Base-by-base conservation (phyloP, 768 basidiomycete genomes). In the Lenzites betulinus region DNA sequence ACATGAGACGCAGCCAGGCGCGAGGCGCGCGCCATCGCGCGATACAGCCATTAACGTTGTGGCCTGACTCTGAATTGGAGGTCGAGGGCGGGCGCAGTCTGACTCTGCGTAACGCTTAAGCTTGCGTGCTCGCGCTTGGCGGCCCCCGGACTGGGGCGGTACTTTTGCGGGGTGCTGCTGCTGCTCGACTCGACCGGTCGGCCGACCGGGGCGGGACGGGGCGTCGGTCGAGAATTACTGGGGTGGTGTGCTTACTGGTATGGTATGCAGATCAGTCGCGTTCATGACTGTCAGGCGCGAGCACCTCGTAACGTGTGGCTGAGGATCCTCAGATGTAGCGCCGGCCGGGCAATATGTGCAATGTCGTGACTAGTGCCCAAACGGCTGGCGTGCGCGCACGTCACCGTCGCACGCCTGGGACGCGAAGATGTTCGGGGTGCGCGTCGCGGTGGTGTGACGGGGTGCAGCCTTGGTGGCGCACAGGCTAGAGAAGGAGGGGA, bases 361-460 rank as follows among this genome's bases (percentile, higher is more conserved):
- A n/a, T n/a, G n/a, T n/a, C n/a, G n/a, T n/a, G n/a, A n/a, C n/a
- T n/a, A n/a, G n/a, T n/a, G n/a, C n/a, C n/a, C n/a, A n/a, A 33
- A 33, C 30, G 47, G 4, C 46, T 48, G 46, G 46, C 51, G 49
- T 54, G 42, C 26, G 42, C n/a, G 30, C 42, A 54, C 53, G 53
- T 54, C 53, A 44, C 22, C 42, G 18, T 41, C 41, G 52, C 39
- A 43, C 52, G 55, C 11, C 38, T 44, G 47, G 25, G 36, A n/a
- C n/a, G n/a, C n/a, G 44, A 22, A 20, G 23, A n/a, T 26, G 22
- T n/a, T 20, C 36, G 44, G 20, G 7, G 25, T 33, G 35, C 54
- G 46, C 7, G 25, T 23, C 22, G 8, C 9, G 20, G 22, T 23
- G 25, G 23, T 3, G 9, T 13, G n/a, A 22, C 12, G 23, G 23